Conservation (phyloP, 352 stramenopile genomes). For the Sclerospora graminicola region DNA sequence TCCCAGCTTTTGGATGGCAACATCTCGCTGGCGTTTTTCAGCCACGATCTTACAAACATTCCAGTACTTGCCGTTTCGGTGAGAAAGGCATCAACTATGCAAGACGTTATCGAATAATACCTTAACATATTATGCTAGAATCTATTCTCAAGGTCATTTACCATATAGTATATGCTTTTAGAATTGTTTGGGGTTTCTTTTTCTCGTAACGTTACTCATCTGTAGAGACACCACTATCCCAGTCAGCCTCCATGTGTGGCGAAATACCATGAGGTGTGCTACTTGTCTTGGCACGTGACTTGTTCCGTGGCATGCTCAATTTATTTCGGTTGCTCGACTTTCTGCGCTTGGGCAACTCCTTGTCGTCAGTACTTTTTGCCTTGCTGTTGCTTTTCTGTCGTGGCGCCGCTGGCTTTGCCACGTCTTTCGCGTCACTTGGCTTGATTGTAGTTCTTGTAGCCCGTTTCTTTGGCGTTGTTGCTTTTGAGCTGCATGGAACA, state of each 20-base stretch:
- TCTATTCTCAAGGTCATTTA: conserved; percentile 3
- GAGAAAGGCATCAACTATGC: background rate
- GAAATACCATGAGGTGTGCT: conserved; percentile 20
- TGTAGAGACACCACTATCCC: conserved; percentile 23
- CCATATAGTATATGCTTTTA: background rate
- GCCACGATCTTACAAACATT: background rate
- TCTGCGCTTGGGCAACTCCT: conserved; percentile 14
- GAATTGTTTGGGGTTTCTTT: conserved; percentile 1
- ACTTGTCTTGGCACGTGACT: conserved; percentile 14
- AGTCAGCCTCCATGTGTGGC: conserved; percentile 29
- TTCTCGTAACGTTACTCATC: conserved; percentile 18
- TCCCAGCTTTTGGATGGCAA: background rate
- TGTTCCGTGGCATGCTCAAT: conserved; percentile 21
- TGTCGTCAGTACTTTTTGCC: conserved; percentile 3
- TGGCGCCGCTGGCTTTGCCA: conserved; percentile 2
- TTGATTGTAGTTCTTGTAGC: conserved; percentile 2
- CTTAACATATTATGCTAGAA: too few relatives aligned
- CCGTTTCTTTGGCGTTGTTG: conserved; percentile 6
- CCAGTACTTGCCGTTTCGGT: conserved; percentile 3
- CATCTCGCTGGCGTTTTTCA: too few relatives aligned
- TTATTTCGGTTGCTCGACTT: conserved; percentile 17
- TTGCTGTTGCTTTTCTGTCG: conserved; percentile 11
- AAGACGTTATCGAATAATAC: background rate
- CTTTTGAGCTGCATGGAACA: conserved; percentile 3
- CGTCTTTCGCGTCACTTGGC: conserved; percentile 8